phyloP scores from a whole-genome alignment of 768 basidiomycete genomes.

The Antrodiella citrinella region DNA sequence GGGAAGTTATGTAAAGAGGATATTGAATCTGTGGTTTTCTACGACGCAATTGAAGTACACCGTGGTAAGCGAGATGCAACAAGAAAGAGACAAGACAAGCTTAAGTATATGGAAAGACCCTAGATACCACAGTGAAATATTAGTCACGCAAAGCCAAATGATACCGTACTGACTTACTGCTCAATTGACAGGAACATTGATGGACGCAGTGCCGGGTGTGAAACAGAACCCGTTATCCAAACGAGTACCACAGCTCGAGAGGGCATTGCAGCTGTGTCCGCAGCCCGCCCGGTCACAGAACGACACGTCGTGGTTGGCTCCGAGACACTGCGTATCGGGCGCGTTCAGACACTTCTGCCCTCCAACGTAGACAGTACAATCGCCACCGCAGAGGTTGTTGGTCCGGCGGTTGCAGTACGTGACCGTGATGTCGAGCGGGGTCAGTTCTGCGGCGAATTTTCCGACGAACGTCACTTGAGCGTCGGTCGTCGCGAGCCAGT shows the following conservation, averaged over 20 bases:
- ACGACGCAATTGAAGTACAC: too few relatives aligned
- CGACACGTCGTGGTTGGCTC: slow-evolving; percentile 22
- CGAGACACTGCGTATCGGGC: slow-evolving; percentile 25
- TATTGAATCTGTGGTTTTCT: too few relatives aligned
- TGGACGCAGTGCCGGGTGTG: slow-evolving; percentile 24
- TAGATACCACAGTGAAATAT: too few relatives aligned
- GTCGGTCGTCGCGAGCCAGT: slow-evolving; percentile 16
- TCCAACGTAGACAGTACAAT: slow-evolving; percentile 26
- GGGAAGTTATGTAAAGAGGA: too few relatives aligned
- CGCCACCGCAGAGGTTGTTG: slow-evolving; percentile 21
- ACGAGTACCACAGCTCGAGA: slow-evolving; percentile 17
- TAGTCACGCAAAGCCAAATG: too few relatives aligned
- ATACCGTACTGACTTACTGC: too few relatives aligned
- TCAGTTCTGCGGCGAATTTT: slow-evolving; percentile 9
- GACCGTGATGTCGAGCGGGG: slow-evolving; percentile 19
- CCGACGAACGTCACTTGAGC: slow-evolving; percentile 18
- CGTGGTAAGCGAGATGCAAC: too few relatives aligned
- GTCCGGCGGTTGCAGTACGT: slow-evolving; percentile 21
- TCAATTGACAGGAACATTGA: slow-evolving; percentile 8
- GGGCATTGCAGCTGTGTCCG: slow-evolving; percentile 18
- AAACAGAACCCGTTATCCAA: slow-evolving; percentile 23
- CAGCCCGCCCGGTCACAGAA: slow-evolving; percentile 23
- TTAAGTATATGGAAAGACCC: too few relatives aligned
- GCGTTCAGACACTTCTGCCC: slow-evolving; percentile 20
- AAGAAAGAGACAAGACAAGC: too few relatives aligned